Base-by-base conservation (phyloP, 495 filamentous ascomycete genomes). In the Penicillium coprophilum region DNA sequence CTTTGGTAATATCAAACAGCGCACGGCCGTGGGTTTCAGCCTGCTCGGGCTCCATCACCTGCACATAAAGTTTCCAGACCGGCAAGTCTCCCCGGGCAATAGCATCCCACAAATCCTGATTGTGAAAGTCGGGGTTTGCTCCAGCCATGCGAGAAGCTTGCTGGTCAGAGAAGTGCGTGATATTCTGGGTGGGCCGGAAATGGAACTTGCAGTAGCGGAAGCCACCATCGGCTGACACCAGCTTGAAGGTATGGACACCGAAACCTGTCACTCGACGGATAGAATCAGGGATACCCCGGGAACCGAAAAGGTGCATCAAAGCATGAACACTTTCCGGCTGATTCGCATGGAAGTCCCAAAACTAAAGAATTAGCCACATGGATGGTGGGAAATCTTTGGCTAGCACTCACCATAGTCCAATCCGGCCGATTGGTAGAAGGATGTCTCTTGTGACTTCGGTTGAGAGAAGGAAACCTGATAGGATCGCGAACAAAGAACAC, bases 251-350 rank as follows among this genome's bases (percentile, higher is more conserved):
- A 64, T 89, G 83, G 3, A 78, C 78, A 43, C 78, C 76, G 61
- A 86, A 90, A 12, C 82, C 86, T 49, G 87, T 85, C 65, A 88
- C 80, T 53, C 83, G 78, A 20, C 85, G 75, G 61, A 82, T 73
- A 0, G 81, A 84, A 55, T 74, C 76, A 7, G 87, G 87, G 12
- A 80, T 83, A 39, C 86, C 87, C 43, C 84, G 80, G 54, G 85
- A 83, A 13, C 77, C 77, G 61, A 90, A 89, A 20, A 90, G 75
- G 51, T 80, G 77, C 85, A 90, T 87, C 32, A 89, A 64, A n/a
- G 79, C 76, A 68, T 89, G 87, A 15, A 84, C 75, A 34, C 80
- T 71, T 53, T 71, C 68, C n/a, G 59, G 63, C 17, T 66, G 59
- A 51, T 68, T 68, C 20, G 53, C 53, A 44, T 71, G 68, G 57